These are phyloP conservation scores for Colletotrichum caudatum DNA, from an alignment of 2,329 filamentous ascomycete genomes.

Conservation along the genomic window DNA sequence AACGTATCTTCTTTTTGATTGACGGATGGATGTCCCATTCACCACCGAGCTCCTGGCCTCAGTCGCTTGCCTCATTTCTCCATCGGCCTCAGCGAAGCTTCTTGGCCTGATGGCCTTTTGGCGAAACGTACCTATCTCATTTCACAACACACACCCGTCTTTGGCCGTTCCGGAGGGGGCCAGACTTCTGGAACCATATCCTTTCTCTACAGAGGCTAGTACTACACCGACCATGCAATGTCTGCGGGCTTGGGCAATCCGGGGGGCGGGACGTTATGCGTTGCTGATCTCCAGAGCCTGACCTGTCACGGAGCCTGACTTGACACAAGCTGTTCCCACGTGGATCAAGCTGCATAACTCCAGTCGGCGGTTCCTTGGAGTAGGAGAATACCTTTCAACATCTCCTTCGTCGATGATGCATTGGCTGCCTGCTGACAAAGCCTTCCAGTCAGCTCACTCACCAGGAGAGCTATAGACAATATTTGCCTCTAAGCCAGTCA, in stretches of 20 bases:
- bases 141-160: slow-evolving; percentile 2
- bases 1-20: slow-evolving; percentile 14
- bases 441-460: not conserved
- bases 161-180: not conserved
- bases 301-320: slow-evolving; percentile 17
- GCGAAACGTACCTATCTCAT: not conserved
- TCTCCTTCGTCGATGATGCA: not conserved
- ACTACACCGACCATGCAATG: slow-evolving; percentile 16
- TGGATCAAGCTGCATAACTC: not conserved
- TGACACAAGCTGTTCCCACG: not conserved
- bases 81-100: slow-evolving; percentile 5
- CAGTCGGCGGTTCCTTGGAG: not conserved
- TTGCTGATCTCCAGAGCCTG: slow-evolving; percentile 18
- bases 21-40: slow-evolving; percentile 21
- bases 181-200: slow-evolving; percentile 10
- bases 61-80: not conserved
- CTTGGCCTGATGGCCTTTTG: not conserved
- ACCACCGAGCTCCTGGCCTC: not conserved
- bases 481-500: slow-evolving; percentile 4
- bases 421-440: not conserved
- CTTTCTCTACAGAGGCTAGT: slow-evolving; percentile 4
- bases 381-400: not conserved
- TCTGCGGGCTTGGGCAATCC: slow-evolving; percentile 29
- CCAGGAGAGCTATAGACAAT: not conserved
- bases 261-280: slow-evolving; percentile 33